These are phyloP conservation scores for Auricularia heimuer DNA, from an alignment of 768 basidiomycete species.

Conservation along the genomic window DNA sequence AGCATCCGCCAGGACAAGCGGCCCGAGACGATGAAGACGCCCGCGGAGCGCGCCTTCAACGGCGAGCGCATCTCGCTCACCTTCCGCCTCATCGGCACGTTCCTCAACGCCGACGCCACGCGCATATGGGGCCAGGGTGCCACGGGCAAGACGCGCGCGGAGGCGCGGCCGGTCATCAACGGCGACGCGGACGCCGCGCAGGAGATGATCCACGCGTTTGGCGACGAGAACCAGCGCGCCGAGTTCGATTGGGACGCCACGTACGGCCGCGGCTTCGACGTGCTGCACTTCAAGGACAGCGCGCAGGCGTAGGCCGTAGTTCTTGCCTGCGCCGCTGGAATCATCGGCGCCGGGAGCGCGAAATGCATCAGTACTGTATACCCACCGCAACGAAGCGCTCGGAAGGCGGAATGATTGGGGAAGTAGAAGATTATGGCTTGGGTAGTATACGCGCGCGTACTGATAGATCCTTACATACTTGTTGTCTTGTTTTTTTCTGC, in stretches of 20 bases:
- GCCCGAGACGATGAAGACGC: constrained; percentile 38
- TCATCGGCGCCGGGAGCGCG: background rate
- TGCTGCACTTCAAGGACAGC: constrained; percentile 40
- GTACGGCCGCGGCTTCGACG: constrained; percentile 64
- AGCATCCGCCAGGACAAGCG: constrained; percentile 72
- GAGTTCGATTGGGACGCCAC: constrained; percentile 59
- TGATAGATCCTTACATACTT: too few species aligned
- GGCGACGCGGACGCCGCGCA: constrained; percentile 38
- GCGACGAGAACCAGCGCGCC: constrained; percentile 59
- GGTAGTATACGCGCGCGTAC: too few species aligned
- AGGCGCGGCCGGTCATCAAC: constrained; percentile 44
- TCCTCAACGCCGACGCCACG: constrained; percentile 37
- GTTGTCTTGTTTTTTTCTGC: too few species aligned
- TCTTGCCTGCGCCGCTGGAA: background rate
- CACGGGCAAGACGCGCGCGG: constrained; percentile 45
- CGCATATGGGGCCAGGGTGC: constrained; percentile 70
- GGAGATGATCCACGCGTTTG: constrained; percentile 51
- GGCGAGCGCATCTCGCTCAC: constrained; percentile 72
- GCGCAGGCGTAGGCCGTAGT: too few species aligned
- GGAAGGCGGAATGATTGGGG: too few species aligned
- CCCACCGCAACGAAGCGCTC: too few species aligned
- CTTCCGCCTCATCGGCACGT: constrained; percentile 71
- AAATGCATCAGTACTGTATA: too few species aligned
- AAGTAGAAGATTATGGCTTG: too few species aligned
- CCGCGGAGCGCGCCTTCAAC: constrained; percentile 41